Evolutionary conservation across 495 filamentous ascomycete species (phyloP), one percentile per base, ranked within the genome.

Genomic region (Pyronema domesticum): DNA sequence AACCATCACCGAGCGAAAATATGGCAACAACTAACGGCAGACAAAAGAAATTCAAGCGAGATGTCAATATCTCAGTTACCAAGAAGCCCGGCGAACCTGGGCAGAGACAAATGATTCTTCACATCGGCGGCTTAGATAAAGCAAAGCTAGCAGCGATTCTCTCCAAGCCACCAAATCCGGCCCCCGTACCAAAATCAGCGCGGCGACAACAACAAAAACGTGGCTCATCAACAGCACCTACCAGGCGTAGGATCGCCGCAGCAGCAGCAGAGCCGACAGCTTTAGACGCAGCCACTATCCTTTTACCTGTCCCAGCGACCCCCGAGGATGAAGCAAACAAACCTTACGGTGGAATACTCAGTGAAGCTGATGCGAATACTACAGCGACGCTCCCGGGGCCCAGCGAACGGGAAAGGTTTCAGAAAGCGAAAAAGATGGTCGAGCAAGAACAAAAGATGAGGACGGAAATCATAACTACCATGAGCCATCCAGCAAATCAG

Each of bases 341-440:
- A 66, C 91, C 93, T 1, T 98, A 96, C 62, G 93, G 91, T 44
- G 91, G 91, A 7, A 94, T 96, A 42, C 70, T 98, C 37, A 81
- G 76, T 1, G 88, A 95, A 67, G 74, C 77, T 8, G 91, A 98
- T 63, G 87, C 89, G 1, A 87, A 95, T 60, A 98, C 93, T 0
- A 78, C 81, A 0, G 85, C 82, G 59, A 95, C 89, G 0, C 73
- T 94, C 43, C 93, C 91, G 1, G 75, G 79, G 43, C 76, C 80
- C 57, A 70, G 75, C 40, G 91, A 98, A 60, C 79, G 89, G 30
- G 80, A 82, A 42, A 76, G 79, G 13, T 98, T 98, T 53, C 87
- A 95, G 60, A 75, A 81, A 51, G 89, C 91, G 6, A 83, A 86
- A 51, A 80, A 85, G 61, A 83, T 80, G 57, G 93, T 88, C 7